phyloP scores from a whole-genome alignment of 1,139 yeast genomes.

The Yamadazyma blattariae region DNA sequence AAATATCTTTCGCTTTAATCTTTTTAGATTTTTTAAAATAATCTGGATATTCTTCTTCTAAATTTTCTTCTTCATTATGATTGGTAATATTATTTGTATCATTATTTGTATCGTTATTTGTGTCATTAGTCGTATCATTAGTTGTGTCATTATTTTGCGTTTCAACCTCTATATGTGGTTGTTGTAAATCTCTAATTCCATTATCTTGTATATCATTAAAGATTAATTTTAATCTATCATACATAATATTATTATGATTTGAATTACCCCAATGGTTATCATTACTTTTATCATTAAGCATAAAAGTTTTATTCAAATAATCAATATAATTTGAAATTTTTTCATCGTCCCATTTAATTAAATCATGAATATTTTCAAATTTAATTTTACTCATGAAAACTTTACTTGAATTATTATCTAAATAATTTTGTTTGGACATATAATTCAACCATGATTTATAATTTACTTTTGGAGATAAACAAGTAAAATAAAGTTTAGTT shows the following conservation, averaged over 20 bases:
- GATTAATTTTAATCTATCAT: slow-evolving; percentile 34
- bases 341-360: slow-evolving; percentile 38
- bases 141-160: neutral
- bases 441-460: slow-evolving; percentile 22
- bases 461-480: slow-evolving; percentile 13
- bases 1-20: slow-evolving; percentile 8
- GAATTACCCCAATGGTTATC: slow-evolving; percentile 4
- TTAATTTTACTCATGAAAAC: slow-evolving; percentile 13
- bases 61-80: slow-evolving; percentile 1
- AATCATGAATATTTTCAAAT: slow-evolving; percentile 15
- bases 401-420: slow-evolving; percentile 18
- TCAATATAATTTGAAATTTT: slow-evolving; percentile 39
- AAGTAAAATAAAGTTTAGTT: slow-evolving; percentile 28
- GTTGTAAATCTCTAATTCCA: neutral
- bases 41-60: neutral
- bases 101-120: neutral
- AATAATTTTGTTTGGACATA: slow-evolving; percentile 14
- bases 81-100: slow-evolving; percentile 3
- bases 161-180: too few relatives aligned
- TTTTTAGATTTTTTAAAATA: slow-evolving; percentile 1
- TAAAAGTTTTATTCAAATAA: slow-evolving; percentile 35
- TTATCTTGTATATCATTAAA: too few relatives aligned
- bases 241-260: slow-evolving; percentile 18
- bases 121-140: slow-evolving; percentile 2
- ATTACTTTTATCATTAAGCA: slow-evolving; percentile 27